Percentiles rank a stretch among this genome's conserved stretches.
These are phyloP conservation scores for Colletotrichum tamarilloi DNA, from an alignment of 2,329 filamentous ascomycete species.

Conservation along the genomic window DNA sequence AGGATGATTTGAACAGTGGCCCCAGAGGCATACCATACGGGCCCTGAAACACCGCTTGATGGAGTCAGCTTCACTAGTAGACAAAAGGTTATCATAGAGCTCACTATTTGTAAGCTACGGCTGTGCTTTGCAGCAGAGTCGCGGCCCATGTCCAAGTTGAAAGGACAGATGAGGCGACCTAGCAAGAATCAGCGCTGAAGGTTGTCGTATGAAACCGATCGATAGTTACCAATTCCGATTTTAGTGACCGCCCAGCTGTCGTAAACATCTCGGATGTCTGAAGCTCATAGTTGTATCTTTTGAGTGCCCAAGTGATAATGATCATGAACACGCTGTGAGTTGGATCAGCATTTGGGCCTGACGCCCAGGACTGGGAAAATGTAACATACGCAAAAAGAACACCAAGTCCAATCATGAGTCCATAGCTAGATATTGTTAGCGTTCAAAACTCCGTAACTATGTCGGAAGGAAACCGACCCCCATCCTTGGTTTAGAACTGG, in stretches of 20 bases:
- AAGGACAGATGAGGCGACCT: constrained; percentile 84
- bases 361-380: not conserved
- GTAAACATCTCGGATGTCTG: constrained; percentile 95
- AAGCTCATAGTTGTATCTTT: constrained; percentile 72
- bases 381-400: constrained; percentile 29
- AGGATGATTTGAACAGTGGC: constrained; percentile 89
- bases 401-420: constrained; percentile 35
- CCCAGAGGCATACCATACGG: constrained; percentile 72
- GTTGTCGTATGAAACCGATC: rapidly evolving
- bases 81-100: rapidly evolving
- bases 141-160: constrained; percentile 95
- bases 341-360: no score
- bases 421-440: constrained; percentile 22
- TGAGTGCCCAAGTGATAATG: constrained; percentile 75
- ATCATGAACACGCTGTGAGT: constrained; percentile 52
- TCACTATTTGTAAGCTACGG: constrained; percentile 82
- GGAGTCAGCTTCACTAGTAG: not conserved
- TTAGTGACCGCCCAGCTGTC: constrained; percentile 88
- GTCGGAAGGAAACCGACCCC: constrained; percentile 14
- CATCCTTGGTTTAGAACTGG: constrained; percentile 33
- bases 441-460: no score
- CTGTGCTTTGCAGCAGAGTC: constrained; percentile 80
- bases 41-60: constrained; percentile 65
- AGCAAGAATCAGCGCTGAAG: not conserved
- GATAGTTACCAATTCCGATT: constrained; percentile 76